phyloP scores from a whole-genome alignment of 257 asterid species.

The Ajuga chamaepitys region DNA sequence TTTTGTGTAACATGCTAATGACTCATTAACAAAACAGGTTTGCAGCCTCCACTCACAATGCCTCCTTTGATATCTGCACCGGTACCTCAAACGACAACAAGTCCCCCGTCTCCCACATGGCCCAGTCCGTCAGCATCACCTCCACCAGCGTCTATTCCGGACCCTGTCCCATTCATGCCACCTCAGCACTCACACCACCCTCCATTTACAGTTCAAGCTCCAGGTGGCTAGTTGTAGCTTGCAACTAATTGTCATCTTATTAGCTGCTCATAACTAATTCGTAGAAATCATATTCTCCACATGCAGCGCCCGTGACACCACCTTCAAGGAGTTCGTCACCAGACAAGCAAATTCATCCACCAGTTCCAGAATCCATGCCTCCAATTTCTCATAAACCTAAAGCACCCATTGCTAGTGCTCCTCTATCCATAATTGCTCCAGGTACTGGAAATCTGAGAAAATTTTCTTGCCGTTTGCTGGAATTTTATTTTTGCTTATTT shows the following conservation, averaged over 20 bases:
- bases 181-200: constrained; percentile 25
- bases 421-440: constrained; percentile 32
- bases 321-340: constrained; percentile 41
- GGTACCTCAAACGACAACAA: constrained; percentile 27
- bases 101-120: constrained; percentile 24
- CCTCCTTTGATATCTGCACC: constrained; percentile 35
- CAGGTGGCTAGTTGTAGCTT: constrained; percentile 41
- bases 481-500: background rate
- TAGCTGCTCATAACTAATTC: constrained; percentile 14
- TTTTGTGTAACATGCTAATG: constrained; percentile 1
- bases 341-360: constrained; percentile 29
- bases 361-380: constrained; percentile 28
- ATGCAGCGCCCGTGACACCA: constrained; percentile 40
- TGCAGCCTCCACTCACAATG: constrained; percentile 32
- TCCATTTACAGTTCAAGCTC: constrained; percentile 32
- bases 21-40: constrained; percentile 30
- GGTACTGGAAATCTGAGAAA: constrained; percentile 29
- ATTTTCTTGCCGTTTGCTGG: background rate
- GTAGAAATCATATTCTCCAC: constrained; percentile 24
- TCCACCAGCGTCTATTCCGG: constrained; percentile 15
- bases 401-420: constrained; percentile 30
- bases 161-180: constrained; percentile 29
- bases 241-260: constrained; percentile 9
- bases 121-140: constrained; percentile 36
- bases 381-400: constrained; percentile 34